phyloP scores from a whole-genome alignment of 1,284 basidiomycete genomes.

The Phaffia rhodozyma region DNA sequence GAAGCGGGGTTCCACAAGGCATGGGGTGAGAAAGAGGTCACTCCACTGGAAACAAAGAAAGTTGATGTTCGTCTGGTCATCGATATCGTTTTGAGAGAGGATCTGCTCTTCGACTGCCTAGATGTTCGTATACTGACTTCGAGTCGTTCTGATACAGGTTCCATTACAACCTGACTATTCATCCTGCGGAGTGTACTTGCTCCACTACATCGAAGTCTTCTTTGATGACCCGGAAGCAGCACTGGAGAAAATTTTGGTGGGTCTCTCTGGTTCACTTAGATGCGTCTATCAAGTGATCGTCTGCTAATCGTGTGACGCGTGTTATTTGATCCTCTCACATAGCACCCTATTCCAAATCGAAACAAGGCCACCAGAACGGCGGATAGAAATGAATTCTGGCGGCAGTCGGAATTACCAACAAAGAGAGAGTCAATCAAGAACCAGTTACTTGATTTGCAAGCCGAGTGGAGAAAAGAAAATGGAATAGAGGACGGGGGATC shows the following conservation, averaged over 20 bases:
- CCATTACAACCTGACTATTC: conserved; percentile 40
- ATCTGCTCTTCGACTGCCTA: neutral
- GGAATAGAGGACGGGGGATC: too few relatives aligned
- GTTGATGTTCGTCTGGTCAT: conserved; percentile 8
- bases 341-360: too few relatives aligned
- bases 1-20: conserved; percentile 71
- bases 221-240: conserved; percentile 26
- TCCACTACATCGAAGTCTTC: conserved; percentile 35
- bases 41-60: neutral
- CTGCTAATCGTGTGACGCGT: too few relatives aligned
- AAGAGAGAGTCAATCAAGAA: too few relatives aligned
- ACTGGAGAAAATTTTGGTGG: conserved; percentile 29
- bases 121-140: neutral
- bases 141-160: conserved; percentile 22
- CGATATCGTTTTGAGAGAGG: neutral
- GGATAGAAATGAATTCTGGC: too few relatives aligned
- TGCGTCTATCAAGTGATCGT: too few relatives aligned
- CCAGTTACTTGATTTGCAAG: too few relatives aligned
- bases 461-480: too few relatives aligned
- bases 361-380: too few relatives aligned
- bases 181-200: conserved; percentile 41
- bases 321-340: too few relatives aligned
- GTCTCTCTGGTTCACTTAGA: too few relatives aligned
- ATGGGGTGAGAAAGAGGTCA: conserved; percentile 21
- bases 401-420: too few relatives aligned